Evolutionary conservation across 768 basidiomycete species (phyloP), one percentile per base, ranked within the genome.

Genomic region (Leccinum longicurvipes): DNA sequence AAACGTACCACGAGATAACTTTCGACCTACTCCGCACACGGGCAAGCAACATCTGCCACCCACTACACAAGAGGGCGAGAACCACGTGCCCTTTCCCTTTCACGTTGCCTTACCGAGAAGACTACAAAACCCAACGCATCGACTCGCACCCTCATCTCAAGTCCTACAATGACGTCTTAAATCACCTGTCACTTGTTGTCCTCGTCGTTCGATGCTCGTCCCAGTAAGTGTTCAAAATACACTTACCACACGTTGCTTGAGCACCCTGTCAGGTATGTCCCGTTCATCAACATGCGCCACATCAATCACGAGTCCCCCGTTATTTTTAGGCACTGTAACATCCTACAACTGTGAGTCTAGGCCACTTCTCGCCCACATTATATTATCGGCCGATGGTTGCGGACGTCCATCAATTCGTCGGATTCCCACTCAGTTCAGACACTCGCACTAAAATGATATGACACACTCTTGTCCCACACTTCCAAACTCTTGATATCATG

Each of bases 191-290:
- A 2, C 78, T 91, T 92, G 60, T 87, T 90, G 80, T 94, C 11
- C 85, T 98, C 55, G 79, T 90, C 47, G 81, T 98, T 23, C 84
- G 87, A 63, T 98, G 96, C 71, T 86, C 96, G 24, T 97, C 97
- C 8, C 96, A 99, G 71, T 92, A 94, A 42, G 89, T 98, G 4
- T 99, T 98, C 73, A 84, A 87, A 57, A 96, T 99, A 25, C 80
- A 95, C 92, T 93, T 24, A 93, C 97, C 8, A 94, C 93, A 23
- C 76, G 97, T 63, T 99, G 96, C 71, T 96, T 93, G 14, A 91
- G 93, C 4, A 96, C 94, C 9, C 77, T 98, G 25, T 87, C 88
- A 57, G 93, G 92, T 88, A 64, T 54, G 79, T 72, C 36, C n/a
- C 56, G 29, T 17, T 42, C 29, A 48, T 52, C 50, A 50, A 54